Evolutionary conservation across 1,139 yeast genomes (phyloP).

Genomic region (Debaryomyces singareniensis): DNA sequence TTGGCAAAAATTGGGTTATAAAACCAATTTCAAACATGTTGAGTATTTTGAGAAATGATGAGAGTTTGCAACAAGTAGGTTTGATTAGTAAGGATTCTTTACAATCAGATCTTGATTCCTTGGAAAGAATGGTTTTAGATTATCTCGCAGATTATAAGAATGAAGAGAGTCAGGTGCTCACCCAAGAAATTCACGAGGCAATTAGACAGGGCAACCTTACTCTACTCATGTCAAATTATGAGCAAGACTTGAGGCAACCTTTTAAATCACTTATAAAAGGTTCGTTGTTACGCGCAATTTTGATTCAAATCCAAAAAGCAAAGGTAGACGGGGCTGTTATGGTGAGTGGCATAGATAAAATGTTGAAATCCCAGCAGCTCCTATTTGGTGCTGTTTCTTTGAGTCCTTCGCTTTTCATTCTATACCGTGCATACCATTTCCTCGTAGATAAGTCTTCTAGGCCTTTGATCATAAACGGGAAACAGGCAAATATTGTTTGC

Average conservation of each 20-base stretch:
- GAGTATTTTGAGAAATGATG: conserved; percentile 78
- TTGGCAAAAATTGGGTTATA: conserved; percentile 76
- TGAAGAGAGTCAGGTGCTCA: conserved; percentile 10
- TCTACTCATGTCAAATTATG: conserved; percentile 73
- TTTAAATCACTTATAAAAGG: conserved; percentile 60
- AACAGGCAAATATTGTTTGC: conserved; percentile 36
- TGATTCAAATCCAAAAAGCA: conserved; percentile 89
- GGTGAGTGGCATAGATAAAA: conserved; percentile 81
- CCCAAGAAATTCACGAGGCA: conserved; percentile 30
- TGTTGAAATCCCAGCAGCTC: conserved; percentile 84
- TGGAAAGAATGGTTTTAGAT: conserved; percentile 83
- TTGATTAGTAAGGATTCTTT: conserved; percentile 77
- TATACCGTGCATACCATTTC: conserved; percentile 32
- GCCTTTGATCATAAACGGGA: conserved; percentile 35
- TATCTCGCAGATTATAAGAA: conserved; percentile 47
- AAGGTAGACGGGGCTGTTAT: conserved; percentile 94
- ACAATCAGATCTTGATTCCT: conserved; percentile 68
- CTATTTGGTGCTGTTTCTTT: conserved; percentile 90
- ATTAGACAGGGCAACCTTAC: conserved; percentile 71
- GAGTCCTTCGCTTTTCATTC: conserved; percentile 67
- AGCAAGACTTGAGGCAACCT: conserved; percentile 67
- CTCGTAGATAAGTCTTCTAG: conserved; percentile 20
- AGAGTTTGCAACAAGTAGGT: conserved; percentile 53
- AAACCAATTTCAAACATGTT: conserved; percentile 72
- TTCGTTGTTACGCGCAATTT: conserved; percentile 62